These are phyloP conservation scores for Penicillium longicatenatum DNA, from an alignment of 495 filamentous ascomycete genomes.

Conservation along the genomic window DNA sequence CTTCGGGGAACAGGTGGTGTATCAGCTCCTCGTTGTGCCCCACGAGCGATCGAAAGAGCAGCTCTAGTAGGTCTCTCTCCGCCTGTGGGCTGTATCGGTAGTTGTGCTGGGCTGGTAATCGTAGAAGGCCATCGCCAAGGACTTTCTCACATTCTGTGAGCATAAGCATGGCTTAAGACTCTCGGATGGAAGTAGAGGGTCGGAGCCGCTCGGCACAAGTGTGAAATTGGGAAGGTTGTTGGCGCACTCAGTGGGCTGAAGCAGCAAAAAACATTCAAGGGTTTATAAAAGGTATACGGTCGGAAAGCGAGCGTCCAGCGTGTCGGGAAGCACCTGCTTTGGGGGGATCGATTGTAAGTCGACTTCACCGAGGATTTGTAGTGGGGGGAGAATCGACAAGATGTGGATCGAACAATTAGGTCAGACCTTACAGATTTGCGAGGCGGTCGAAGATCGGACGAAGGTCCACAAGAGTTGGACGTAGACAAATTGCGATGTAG, in stretches of 20 bases:
- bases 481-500: background rate
- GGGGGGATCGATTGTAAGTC: background rate
- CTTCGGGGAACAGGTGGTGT: constrained; percentile 75
- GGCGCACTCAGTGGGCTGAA: constrained; percentile 14
- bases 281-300: background rate
- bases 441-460: background rate
- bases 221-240: constrained; percentile 19
- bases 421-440: constrained; percentile 7
- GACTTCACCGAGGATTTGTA: constrained; percentile 20
- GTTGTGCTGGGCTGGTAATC: constrained; percentile 65
- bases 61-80: constrained; percentile 65
- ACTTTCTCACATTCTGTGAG: constrained; percentile 76
- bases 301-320: background rate
- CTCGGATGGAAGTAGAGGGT: constrained; percentile 10
- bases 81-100: constrained; percentile 74
- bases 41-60: constrained; percentile 84
- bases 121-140: constrained; percentile 73
- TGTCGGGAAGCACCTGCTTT: background rate
- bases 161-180: constrained; percentile 36
- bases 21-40: constrained; percentile 71
- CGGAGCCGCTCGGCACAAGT: constrained; percentile 11
- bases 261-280: background rate
- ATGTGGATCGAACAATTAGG: constrained; percentile 24
- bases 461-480: background rate
- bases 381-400: constrained; percentile 27